Base-by-base conservation (phyloP, 2,329 filamentous ascomycete species). In the Paraphaeosphaeria minitans region DNA sequence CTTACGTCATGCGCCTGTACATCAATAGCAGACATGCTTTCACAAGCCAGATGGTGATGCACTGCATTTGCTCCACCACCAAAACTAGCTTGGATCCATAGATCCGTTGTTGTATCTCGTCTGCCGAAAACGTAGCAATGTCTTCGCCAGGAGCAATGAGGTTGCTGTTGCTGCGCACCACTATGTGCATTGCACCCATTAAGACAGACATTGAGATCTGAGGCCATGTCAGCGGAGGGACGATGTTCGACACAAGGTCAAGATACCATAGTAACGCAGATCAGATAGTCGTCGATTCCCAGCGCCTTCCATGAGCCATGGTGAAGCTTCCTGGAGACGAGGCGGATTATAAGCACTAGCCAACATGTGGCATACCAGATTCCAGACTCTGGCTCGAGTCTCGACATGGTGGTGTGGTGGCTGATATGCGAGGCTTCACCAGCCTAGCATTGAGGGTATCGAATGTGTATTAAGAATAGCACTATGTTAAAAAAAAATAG, bases 41-140 rank as follows among this genome's bases (percentile, higher is more conserved):
- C 62, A 83, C 76, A 16, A 79, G 69, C 83, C 83, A 86, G 4
- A 82, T 78, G 1, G 79, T 81, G 1, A 79, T 72, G 42, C 84
- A 75, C 62, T 83, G 83, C 65, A 81, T 83, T 57, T 85, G 78
- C 62, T 86, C 84, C 14, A 82, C 79, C 0, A 82, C 81, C 54
- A 86, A 73, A 1, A 84, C 81, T 66, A 84, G 79, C 63, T 84
- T 84, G 65, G 82, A 84, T n/a, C 84, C 84, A 50, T 77, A 80
- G 4, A 83, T 72, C 14, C 82, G 80, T 29, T 67, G 62, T 0
- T 71, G 53, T n/a, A 79, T 75, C 8, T 81, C 78, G 2, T 77
- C 62, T 0, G 76, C 70, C 16, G 67, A 68, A 29, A 76, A 75
- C 4, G 58, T 47, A 1, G 70, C 67, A 5, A 73, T 65, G 46